phyloP scores from a whole-genome alignment of 202 grass and related monocot genomes.

The Zizania palustris region DNA sequence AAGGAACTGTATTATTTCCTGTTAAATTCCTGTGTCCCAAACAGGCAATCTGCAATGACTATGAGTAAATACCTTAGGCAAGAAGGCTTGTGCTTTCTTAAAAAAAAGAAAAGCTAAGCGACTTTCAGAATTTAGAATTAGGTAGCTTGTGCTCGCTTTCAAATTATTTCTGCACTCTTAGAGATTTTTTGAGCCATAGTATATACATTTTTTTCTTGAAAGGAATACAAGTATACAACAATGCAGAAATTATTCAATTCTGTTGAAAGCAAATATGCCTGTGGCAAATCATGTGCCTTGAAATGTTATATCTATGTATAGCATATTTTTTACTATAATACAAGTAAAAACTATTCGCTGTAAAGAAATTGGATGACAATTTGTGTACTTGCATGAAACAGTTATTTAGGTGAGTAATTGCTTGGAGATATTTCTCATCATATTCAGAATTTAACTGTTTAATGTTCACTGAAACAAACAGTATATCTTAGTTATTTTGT shows the following conservation, averaged over 20 bases:
- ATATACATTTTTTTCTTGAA: not conserved
- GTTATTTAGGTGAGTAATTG: not conserved
- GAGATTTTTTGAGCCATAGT: not conserved
- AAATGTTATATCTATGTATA: not conserved
- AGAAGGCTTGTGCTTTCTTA: not conserved
- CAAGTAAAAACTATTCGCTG: not conserved
- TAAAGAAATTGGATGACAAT: not conserved
- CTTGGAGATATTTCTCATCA: not conserved
- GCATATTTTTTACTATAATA: not conserved
- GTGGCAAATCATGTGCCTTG: not conserved
- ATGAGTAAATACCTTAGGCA: not conserved
- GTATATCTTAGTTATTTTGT: not conserved
- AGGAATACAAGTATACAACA: not conserved
- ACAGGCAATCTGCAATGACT: not conserved
- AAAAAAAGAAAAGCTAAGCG: not conserved
- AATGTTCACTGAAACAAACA: constrained; percentile 24
- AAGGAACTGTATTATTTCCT: not conserved
- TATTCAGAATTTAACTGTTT: constrained; percentile 20
- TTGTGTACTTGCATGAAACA: constrained; percentile 4
- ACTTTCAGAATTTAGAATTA: not conserved
- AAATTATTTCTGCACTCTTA: not conserved
- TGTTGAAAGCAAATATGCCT: not conserved
- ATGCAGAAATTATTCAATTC: not conserved
- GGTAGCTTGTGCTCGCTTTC: not conserved
- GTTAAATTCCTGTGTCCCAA: not conserved